Evolutionary conservation across 2,329 filamentous ascomycete genomes (phyloP), one percentile per base, ranked within the genome.

Genomic region (Fusarium ramigenum): DNA sequence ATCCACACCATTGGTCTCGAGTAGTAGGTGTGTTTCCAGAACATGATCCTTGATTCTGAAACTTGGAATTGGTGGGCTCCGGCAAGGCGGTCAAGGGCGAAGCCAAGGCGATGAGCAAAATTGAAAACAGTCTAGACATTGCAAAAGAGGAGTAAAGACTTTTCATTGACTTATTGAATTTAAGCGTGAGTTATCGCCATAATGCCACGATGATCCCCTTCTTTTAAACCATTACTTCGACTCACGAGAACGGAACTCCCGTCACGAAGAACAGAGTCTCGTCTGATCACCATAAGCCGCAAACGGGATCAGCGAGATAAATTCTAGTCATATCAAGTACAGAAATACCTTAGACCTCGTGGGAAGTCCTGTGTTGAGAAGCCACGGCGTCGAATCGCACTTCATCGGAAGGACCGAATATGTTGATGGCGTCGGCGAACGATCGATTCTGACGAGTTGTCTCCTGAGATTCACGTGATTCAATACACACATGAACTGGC

Each of bases 1-100:
- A 86, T 60, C 86, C 82, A 34, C 86, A 86, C 87, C 87, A 87
- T 61, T 82, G 78, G 19, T 72, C 69, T 18, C 82, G 80, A 40
- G 80, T 78, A 25, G 76, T 78, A 15, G 81, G 76, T 2, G 78
- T 79, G 69, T 82, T 82, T n/a, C 75, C 75, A 14, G 50, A 56
- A 36, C 75, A 77, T 37, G 63, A 46, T 21, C 52, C 60, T 21
- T 46, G 62, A 11, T 25, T 40, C 23, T 70, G 68, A 21, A 69
- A 39, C 25, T 54, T 56, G n/a, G 46, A 19, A 19, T 54, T 28
- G 44, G 62, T 37, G 36, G 60, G 39, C n/a, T 60, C 60, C 30
- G 72, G 72, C 25, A 66, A 25, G 23, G 72, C 60, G 21, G 44
- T 54, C 21, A 62, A 32, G 49, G 63, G 28, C 14, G 28, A 42